These are phyloP conservation scores for Mallotus nudiflorus DNA, from an alignment of 345 rosid species.

Conservation along the genomic window DNA sequence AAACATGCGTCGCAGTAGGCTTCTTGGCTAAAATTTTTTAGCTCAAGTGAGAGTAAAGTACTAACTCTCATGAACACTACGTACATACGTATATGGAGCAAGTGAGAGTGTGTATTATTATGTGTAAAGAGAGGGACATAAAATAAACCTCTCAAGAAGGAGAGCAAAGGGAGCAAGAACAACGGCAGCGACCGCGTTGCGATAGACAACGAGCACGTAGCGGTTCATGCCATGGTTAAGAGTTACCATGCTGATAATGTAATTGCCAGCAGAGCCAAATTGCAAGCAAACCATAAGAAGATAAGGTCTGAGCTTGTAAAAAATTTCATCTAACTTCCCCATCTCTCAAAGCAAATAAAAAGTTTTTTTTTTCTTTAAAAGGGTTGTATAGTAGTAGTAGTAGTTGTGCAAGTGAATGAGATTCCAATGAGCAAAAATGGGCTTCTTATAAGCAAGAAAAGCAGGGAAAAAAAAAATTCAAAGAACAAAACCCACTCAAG, in stretches of 20 bases:
- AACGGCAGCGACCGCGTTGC: constrained; percentile 71
- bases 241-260: constrained; percentile 55
- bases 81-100: background rate
- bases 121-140: background rate
- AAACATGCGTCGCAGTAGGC: too few relatives aligned
- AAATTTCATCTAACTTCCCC: constrained; percentile 2
- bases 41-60: too few relatives aligned
- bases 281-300: constrained; percentile 70
- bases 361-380: too few relatives aligned
- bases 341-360: background rate
- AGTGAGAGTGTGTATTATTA: background rate
- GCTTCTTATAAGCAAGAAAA: constrained; percentile 14
- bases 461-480: background rate
- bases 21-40: too few relatives aligned
- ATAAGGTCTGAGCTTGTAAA: constrained; percentile 43
- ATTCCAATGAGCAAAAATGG: background rate
- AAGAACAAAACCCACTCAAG: background rate
- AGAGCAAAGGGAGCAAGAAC: constrained; percentile 77
- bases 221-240: constrained; percentile 81
- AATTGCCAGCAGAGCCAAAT: constrained; percentile 67
- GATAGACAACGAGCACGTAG: constrained; percentile 67
- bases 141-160: constrained; percentile 51
- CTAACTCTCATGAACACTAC: too few relatives aligned
- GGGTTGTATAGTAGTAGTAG: too few relatives aligned
- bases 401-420: background rate